A percentile compares a stretch with the other conserved stretches of the same genome.
These are phyloP conservation scores for Pseudocercospora musae DNA, from an alignment of 2,329 filamentous ascomycete species.

Conservation along the genomic window DNA sequence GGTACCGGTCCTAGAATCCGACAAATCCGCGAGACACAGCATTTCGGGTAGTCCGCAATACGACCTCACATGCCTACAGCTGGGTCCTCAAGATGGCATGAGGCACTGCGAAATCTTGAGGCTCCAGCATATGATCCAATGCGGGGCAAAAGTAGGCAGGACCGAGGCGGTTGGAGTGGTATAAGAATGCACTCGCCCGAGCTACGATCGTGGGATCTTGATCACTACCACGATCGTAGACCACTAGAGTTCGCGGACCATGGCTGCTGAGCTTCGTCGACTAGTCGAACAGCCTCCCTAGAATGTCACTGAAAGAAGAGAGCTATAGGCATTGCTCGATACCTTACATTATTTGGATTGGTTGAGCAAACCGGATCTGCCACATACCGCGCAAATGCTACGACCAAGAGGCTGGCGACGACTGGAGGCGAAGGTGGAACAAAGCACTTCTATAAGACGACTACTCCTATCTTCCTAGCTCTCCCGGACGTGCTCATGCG, in stretches of 20 bases:
- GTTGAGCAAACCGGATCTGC: neutral
- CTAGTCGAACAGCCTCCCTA: neutral
- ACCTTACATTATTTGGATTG: conserved; percentile 5
- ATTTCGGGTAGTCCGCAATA: no score
- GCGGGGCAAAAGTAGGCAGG: no score
- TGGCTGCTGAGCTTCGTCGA: conserved; percentile 3
- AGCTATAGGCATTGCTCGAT: conserved; percentile 6
- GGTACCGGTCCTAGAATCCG: no score
- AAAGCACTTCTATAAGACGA: conserved; percentile 9
- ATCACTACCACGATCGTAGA: no score
- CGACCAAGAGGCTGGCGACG: conserved; percentile 14
- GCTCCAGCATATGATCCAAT: no score
- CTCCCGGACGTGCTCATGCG: conserved; percentile 9
- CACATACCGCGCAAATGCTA: conserved; percentile 9
- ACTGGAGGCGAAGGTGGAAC: conserved; percentile 11
- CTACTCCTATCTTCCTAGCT: neutral
- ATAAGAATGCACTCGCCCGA: no score
- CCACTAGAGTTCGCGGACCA: neutral
- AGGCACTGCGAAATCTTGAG: no score
- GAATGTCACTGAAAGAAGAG: neutral
- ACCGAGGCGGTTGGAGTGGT: no score
- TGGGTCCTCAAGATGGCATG: no score
- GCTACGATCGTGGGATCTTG: no score
- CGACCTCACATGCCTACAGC: no score
- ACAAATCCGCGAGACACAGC: no score